A percentile compares a stretch with the other conserved stretches of the same genome.
These are phyloP conservation scores for Monosporascus sp. DNA, from an alignment of 2,329 filamentous ascomycete species.

Conservation along the genomic window DNA sequence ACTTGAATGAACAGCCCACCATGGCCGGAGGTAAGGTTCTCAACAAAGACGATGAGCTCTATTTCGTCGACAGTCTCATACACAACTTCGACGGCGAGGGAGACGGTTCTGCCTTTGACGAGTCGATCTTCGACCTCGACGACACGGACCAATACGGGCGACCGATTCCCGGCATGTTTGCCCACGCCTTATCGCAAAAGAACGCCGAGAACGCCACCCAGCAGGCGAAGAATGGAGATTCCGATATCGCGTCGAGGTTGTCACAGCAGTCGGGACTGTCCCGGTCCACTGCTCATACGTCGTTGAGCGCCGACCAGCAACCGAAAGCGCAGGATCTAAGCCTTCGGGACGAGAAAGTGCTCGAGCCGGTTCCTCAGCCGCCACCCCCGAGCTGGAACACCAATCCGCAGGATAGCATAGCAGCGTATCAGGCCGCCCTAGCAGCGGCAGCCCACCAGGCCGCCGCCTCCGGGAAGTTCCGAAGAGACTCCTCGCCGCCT, in stretches of 20 bases:
- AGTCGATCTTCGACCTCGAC: conserved; percentile 66
- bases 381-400: conserved; percentile 8
- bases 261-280: conserved; percentile 38
- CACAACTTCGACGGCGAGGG: conserved; percentile 46
- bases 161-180: conserved; percentile 54
- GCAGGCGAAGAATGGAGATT: conserved; percentile 36
- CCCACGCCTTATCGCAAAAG: conserved; percentile 43
- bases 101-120: conserved; percentile 59
- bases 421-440: conserved; percentile 77
- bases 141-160: conserved; percentile 59
- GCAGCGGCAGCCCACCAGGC: conserved; percentile 76
- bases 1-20: conserved; percentile 11
- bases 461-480: conserved; percentile 69
- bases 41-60: conserved; percentile 55
- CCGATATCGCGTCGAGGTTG: conserved; percentile 39
- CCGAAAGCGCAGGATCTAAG: conserved; percentile 11
- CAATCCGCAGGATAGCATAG: conserved; percentile 30
- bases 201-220: conserved; percentile 21
- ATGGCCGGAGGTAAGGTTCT: conserved; percentile 7
- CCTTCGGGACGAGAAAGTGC: conserved; percentile 4
- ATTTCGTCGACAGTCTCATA: conserved; percentile 61
- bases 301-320: conserved; percentile 32
- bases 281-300: conserved; percentile 49
- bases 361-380: conserved; percentile 6
- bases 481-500: conserved; percentile 48